A percentile compares a stretch with the other conserved stretches of the same genome.
Evolutionary conservation across 495 filamentous ascomycete genomes (phyloP).

Genomic region (Xylaria scruposa): DNA sequence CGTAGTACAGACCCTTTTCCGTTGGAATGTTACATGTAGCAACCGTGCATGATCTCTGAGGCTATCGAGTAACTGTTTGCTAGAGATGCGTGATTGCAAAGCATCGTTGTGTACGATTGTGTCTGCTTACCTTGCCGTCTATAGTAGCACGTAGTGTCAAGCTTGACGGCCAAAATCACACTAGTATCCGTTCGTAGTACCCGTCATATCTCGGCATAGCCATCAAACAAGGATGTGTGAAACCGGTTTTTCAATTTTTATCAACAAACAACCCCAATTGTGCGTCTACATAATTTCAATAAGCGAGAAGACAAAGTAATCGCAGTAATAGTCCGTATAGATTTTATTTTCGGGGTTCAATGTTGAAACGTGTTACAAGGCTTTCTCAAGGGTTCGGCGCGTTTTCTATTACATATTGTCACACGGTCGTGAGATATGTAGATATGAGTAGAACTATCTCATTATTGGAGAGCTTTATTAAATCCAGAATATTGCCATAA

Average conservation of each 20-base stretch:
- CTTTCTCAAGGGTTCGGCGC: neutral
- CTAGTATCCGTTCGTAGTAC: neutral
- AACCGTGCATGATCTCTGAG: neutral
- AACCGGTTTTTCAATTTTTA: neutral
- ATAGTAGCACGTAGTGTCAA: neutral
- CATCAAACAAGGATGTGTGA: neutral
- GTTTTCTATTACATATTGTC: neutral
- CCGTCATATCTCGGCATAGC: neutral
- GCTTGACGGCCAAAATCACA: neutral
- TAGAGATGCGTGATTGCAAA: neutral
- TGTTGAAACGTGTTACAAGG: neutral
- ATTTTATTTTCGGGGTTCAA: neutral
- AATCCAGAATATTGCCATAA: neutral
- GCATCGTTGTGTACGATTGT: neutral
- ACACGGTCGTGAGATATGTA: neutral
- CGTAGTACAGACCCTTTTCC: neutral
- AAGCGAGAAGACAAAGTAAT: neutral
- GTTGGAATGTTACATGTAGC: neutral
- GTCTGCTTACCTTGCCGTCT: neutral
- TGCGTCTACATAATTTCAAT: neutral
- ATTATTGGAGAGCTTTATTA: neutral
- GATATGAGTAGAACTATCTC: neutral
- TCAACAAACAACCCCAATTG: neutral
- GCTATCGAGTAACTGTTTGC: neutral
- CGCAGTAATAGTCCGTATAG: neutral